Evolutionary conservation across 208 protist species (phyloP), one percentile per base, ranked within the genome.

Genomic region (Crithidia expoeki): DNA sequence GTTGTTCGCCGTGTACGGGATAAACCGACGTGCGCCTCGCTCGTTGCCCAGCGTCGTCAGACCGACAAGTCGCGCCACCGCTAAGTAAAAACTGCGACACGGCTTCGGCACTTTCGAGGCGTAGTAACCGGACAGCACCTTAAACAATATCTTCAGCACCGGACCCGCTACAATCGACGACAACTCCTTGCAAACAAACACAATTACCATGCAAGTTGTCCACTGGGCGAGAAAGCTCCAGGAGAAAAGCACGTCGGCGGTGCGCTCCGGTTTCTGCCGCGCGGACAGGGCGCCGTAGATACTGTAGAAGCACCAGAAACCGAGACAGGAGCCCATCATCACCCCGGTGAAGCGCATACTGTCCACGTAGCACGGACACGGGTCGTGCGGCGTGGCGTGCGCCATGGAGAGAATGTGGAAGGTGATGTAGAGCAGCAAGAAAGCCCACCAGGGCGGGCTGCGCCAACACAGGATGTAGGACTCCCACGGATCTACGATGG

Each of bases 311-410:
- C 55, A 14, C 75, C 77, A 89, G 23, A 78, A 68, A 23, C 85
- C 88, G 4, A 76, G 49, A 34, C 77, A 67, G 44, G 76, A 40
- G 38, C 88, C 88, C 19, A 76, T 25, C 68, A 84, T 74, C 16
- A 76, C 81, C 5, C 84, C 84, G 23, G 67, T 62, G 61, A 93
- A 93, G 56, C 85, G 84, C 46, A 90, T 42, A 65, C 81, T 89
- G 65, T 93, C 88, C 5, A 91, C 50, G 77, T 91, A 93, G 76
- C 88, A 93, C 6, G 83, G 85, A 52, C 88, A 93, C 32, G 70
- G 66, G 58, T 91, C 83, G 38, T 79, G 72, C n/a, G 88, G 88
- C 3, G 81, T 78, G 12, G 83, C 74, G 65, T 91, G 85, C 1
- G 53, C 62, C 33, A 83, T 64, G 44, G 73, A 49, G 12, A 91